phyloP scores from a whole-genome alignment of 306 rosid genomes.

The Sicyos edulis region DNA sequence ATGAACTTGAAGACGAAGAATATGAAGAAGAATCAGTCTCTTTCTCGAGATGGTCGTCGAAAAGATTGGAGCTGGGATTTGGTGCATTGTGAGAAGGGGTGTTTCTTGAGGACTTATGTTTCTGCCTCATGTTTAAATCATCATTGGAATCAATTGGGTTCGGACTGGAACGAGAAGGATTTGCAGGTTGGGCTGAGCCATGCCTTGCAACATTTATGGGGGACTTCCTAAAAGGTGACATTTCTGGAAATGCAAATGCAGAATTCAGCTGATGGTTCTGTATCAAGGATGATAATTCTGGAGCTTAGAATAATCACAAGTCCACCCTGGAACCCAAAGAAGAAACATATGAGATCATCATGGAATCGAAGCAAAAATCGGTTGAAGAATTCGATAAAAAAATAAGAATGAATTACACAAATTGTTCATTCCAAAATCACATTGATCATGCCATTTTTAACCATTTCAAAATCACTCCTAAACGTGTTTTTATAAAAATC shows the following conservation, averaged over 20 bases:
- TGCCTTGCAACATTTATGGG: slow-evolving; percentile 8
- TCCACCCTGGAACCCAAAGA: slow-evolving; percentile 8
- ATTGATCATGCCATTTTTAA: too few species aligned
- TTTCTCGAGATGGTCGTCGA: slow-evolving; percentile 44
- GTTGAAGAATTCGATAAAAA: background rate
- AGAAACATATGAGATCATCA: background rate
- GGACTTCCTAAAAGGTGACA: slow-evolving; percentile 21
- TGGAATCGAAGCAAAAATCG: background rate
- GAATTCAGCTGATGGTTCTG: slow-evolving; percentile 3
- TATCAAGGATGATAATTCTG: background rate
- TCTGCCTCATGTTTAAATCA: slow-evolving; percentile 1
- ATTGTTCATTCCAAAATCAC: background rate
- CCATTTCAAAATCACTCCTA: background rate
- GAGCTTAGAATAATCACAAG: slow-evolving; percentile 1
- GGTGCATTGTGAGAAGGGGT: slow-evolving; percentile 19
- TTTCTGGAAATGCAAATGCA: slow-evolving; percentile 13
- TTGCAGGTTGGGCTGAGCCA: slow-evolving; percentile 10
- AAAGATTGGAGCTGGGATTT: slow-evolving; percentile 55
- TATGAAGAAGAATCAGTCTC: slow-evolving; percentile 31
- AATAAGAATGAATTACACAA: background rate
- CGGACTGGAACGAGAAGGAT: background rate
- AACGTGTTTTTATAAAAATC: background rate
- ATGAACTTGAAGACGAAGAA: slow-evolving; percentile 29
- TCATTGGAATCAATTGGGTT: background rate
- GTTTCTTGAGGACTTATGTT: slow-evolving; percentile 10